Conservation (phyloP, 202 grass and related monocot species). For the Hordeum pubiflorum region DNA sequence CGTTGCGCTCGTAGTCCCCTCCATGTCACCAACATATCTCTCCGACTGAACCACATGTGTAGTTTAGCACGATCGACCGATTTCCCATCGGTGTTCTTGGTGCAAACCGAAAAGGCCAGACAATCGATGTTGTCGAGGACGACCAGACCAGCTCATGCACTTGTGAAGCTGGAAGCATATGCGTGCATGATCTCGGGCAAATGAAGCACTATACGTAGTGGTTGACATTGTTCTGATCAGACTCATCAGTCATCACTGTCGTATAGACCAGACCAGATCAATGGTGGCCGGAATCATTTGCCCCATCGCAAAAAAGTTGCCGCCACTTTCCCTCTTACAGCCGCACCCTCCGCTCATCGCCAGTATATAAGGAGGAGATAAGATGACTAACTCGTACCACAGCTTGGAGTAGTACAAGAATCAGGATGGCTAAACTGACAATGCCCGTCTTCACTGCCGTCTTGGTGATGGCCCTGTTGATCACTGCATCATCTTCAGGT, state of each 20-base stretch:
- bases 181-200: not conserved
- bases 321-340: not conserved
- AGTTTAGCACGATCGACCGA: too few relatives aligned
- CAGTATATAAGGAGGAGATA: not conserved
- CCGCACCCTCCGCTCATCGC: too few relatives aligned
- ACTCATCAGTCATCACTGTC: not conserved
- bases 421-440: not conserved
- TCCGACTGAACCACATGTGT: too few relatives aligned
- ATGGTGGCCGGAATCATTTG: not conserved
- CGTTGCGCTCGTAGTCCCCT: too few relatives aligned
- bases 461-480: not conserved
- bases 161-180: not conserved
- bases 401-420: not conserved
- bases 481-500: constrained; percentile 6
- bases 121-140: too few relatives aligned
- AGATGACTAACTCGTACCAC: not conserved
- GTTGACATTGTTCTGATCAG: constrained; percentile 14
- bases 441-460: not conserved
- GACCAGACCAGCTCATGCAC: not conserved
- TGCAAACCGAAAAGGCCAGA: too few relatives aligned
- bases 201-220: not conserved
- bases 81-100: too few relatives aligned
- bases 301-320: not conserved
- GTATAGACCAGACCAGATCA: not conserved
- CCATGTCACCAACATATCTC: too few relatives aligned